Percentiles rank a stretch among this genome's conserved stretches.
phyloP scores from a whole-genome alignment of 495 filamentous ascomycete species.

The Tuber melanosporum region DNA sequence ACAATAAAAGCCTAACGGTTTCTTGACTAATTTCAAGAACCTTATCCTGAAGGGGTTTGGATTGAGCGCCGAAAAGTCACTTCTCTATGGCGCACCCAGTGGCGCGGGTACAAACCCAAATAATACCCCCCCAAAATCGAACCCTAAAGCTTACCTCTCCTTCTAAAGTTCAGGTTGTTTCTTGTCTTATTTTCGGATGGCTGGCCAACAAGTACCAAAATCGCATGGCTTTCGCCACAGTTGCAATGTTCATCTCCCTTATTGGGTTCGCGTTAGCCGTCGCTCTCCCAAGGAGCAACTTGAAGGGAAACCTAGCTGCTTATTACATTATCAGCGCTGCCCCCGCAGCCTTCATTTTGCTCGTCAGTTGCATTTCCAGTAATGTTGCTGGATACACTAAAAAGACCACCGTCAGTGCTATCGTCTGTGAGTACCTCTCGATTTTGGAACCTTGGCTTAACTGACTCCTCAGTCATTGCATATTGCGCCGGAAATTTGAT shows the following conservation, averaged over 20 bases:
- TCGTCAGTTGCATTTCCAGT: neutral
- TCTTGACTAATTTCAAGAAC: neutral
- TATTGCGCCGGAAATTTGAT: slow-evolving; percentile 51
- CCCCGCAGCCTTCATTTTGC: neutral
- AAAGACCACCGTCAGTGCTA: neutral
- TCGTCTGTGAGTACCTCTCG: neutral
- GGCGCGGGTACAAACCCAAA: neutral
- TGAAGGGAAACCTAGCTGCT: neutral
- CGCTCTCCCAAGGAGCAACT: neutral
- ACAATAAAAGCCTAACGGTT: neutral
- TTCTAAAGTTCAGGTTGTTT: neutral
- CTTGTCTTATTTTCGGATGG: neutral
- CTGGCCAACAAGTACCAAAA: neutral
- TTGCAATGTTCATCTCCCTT: neutral
- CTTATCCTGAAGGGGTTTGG: neutral
- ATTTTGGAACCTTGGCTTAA: neutral
- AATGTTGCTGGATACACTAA: neutral
- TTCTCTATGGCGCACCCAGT: neutral
- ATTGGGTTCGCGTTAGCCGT: neutral
- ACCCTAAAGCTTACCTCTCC: neutral
- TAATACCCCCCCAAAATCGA: neutral
- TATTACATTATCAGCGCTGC: neutral
- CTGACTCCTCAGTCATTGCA: slow-evolving; percentile 48
- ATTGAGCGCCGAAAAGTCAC: neutral
- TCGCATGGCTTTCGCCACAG: neutral